A percentile compares a stretch with the other conserved stretches of the same genome.
Conservation (phyloP, 2,329 filamentous ascomycete genomes). For the Penicillium nordicum region DNA sequence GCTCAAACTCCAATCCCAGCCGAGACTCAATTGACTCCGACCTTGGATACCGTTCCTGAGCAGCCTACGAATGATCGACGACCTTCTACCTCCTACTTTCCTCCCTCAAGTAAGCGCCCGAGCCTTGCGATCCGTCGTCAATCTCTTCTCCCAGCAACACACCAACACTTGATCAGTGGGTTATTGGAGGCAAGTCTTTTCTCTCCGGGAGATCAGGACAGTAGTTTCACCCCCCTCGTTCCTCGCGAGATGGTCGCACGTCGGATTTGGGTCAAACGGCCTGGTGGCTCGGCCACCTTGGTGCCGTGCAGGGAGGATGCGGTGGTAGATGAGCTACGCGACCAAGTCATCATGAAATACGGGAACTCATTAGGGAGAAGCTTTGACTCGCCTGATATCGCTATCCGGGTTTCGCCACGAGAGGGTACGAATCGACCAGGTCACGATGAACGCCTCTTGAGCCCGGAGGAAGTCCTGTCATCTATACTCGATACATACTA, state of each 20-base stretch:
- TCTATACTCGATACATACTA: slow-evolving; percentile 77
- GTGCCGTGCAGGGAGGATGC: slow-evolving; percentile 84
- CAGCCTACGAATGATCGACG: slow-evolving; percentile 13
- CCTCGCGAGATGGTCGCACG: slow-evolving; percentile 44
- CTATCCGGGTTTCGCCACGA: slow-evolving; percentile 71
- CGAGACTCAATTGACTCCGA: slow-evolving; percentile 25
- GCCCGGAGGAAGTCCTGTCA: slow-evolving; percentile 80
- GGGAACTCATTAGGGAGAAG: slow-evolving; percentile 83
- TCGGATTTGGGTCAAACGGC: slow-evolving; percentile 94
- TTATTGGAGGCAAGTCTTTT: slow-evolving; percentile 30
- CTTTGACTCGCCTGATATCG: slow-evolving; percentile 88
- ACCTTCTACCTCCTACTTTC: slow-evolving; percentile 13
- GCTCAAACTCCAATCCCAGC: slow-evolving; percentile 14
- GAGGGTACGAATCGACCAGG: slow-evolving; percentile 48
- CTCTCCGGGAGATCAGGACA: slow-evolving; percentile 23
- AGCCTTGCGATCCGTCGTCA: slow-evolving; percentile 37
- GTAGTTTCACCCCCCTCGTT: slow-evolving; percentile 17
- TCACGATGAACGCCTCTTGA: slow-evolving; percentile 65
- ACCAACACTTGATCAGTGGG: slow-evolving; percentile 38
- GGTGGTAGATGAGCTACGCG: slow-evolving; percentile 89
- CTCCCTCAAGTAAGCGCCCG: slow-evolving; percentile 30
- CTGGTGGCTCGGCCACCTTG: slow-evolving; percentile 78
- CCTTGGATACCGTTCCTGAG: slow-evolving; percentile 31
- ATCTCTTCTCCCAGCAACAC: slow-evolving; percentile 39
- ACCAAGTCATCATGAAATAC: slow-evolving; percentile 90